These are phyloP conservation scores for Lactarius sanguifluus DNA, from an alignment of 768 basidiomycete species.

Conservation along the genomic window DNA sequence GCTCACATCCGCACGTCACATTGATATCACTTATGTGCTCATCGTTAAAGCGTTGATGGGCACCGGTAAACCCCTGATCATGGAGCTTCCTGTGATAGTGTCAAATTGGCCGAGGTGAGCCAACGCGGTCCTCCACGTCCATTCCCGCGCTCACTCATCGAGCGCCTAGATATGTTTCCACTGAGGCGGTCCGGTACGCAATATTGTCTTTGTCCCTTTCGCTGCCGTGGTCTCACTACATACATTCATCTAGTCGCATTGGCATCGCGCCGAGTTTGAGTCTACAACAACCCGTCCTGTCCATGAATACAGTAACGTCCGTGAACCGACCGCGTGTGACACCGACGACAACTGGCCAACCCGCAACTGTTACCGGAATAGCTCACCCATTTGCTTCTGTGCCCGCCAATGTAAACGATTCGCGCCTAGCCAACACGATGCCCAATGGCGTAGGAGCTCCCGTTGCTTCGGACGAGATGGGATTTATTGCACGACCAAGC, in stretches of 20 bases:
- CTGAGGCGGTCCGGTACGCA: constrained; percentile 59
- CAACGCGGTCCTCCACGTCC: not conserved
- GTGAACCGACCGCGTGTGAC: constrained; percentile 15
- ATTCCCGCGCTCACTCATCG: constrained; percentile 15
- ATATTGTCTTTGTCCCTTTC: not conserved
- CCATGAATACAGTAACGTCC: constrained; percentile 14
- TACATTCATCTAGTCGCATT: constrained; percentile 43
- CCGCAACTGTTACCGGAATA: constrained; percentile 14
- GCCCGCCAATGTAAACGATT: constrained; percentile 14
- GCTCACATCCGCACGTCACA: constrained; percentile 76
- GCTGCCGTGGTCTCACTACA: not conserved
- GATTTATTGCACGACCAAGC: constrained; percentile 21
- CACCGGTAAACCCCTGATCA: constrained; percentile 56
- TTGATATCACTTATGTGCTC: constrained; percentile 82
- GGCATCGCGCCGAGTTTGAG: constrained; percentile 46
- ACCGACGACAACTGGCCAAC: not conserved
- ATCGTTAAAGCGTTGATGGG: constrained; percentile 77
- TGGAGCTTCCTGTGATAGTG: constrained; percentile 78
- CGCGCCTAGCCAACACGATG: constrained; percentile 17
- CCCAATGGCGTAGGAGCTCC: constrained; percentile 2
- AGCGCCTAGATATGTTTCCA: constrained; percentile 58
- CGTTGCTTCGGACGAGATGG: constrained; percentile 21
- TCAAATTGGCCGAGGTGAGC: constrained; percentile 85
- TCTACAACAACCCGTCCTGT: constrained; percentile 27
- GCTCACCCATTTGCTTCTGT: constrained; percentile 10